Percentiles rank a stretch among this genome's conserved stretches.
phyloP scores from a whole-genome alignment of 2,329 filamentous ascomycete species.

The Daldinia eschscholtzii region DNA sequence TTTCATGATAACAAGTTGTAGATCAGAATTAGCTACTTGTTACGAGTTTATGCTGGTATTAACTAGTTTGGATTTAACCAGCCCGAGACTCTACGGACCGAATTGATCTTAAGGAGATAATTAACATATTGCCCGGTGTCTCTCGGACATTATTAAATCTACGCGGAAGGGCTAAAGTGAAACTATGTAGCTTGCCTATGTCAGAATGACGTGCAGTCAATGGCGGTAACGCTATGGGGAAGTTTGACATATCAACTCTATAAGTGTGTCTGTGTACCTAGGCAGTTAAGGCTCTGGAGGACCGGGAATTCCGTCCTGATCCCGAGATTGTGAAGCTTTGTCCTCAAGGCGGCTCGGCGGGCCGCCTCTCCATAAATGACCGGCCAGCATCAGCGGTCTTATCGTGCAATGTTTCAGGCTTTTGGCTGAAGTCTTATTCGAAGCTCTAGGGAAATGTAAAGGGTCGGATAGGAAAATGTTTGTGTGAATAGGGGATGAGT shows the following conservation, averaged over 20 bases:
- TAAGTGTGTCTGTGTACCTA: constrained; percentile 3
- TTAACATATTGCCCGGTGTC: constrained; percentile 4
- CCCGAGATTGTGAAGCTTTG: constrained; percentile 29
- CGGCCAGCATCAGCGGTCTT: constrained; percentile 31
- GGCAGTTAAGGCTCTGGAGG: constrained; percentile 20
- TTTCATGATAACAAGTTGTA: constrained; percentile 11
- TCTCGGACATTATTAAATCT: constrained; percentile 4
- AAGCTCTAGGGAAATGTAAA: constrained; percentile 30
- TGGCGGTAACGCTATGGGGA: constrained; percentile 30
- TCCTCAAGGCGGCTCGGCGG: constrained; percentile 33
- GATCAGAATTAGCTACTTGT: constrained; percentile 6
- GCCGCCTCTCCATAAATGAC: constrained; percentile 42
- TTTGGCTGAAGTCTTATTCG: constrained; percentile 41
- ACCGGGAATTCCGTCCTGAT: constrained; percentile 37
- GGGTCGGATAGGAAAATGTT: constrained; percentile 15
- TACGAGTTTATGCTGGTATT: constrained; percentile 6
- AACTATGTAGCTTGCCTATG: neutral
- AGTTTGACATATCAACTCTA: constrained; percentile 14
- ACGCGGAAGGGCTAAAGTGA: constrained; percentile 1
- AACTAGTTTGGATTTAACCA: constrained; percentile 27
- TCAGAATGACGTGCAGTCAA: constrained; percentile 27
- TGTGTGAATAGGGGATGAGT: constrained; percentile 19
- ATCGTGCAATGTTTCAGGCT: constrained; percentile 32
- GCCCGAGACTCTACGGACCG: constrained; percentile 35
- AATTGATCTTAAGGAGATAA: constrained; percentile 14